Evolutionary conservation across 306 rosid species (phyloP).

Genomic region (Dalbergia cultrata): DNA sequence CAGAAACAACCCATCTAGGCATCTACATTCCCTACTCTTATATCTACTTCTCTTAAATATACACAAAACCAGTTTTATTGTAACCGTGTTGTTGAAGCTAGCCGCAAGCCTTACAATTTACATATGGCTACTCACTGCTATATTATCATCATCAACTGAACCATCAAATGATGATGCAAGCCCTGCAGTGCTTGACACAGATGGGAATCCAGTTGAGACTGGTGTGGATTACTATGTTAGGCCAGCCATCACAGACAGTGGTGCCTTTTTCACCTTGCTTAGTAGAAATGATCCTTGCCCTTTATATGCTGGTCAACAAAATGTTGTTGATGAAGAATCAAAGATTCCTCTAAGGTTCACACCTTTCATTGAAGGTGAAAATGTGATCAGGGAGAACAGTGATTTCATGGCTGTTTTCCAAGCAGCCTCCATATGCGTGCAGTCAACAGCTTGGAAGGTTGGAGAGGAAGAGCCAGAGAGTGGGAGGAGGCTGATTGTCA

Average conservation of each 20-base stretch:
- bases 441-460: conserved; percentile 55
- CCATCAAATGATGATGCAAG: not conserved
- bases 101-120: not conserved
- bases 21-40: not conserved
- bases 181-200: conserved; percentile 58
- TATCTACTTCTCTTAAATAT: not conserved
- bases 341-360: conserved; percentile 47
- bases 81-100: not conserved
- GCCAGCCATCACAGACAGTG: conserved; percentile 66
- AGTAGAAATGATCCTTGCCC: conserved; percentile 52
- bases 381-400: conserved; percentile 40
- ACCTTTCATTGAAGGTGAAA: conserved; percentile 52
- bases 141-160: conserved; percentile 40
- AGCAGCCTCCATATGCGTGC: conserved; percentile 38
- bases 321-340: conserved; percentile 15
- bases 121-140: conserved; percentile 48
- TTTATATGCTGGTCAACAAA: conserved; percentile 56
- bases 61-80: not conserved
- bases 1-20: no score
- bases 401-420: conserved; percentile 58
- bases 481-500: conserved; percentile 57
- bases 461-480: conserved; percentile 22
- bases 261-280: conserved; percentile 65
- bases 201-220: conserved; percentile 51
- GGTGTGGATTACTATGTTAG: conserved; percentile 65